A percentile compares a stretch with the other conserved stretches of the same genome.
Conservation (phyloP, 352 stramenopile species). For the Globisporangium paroecandrum region DNA sequence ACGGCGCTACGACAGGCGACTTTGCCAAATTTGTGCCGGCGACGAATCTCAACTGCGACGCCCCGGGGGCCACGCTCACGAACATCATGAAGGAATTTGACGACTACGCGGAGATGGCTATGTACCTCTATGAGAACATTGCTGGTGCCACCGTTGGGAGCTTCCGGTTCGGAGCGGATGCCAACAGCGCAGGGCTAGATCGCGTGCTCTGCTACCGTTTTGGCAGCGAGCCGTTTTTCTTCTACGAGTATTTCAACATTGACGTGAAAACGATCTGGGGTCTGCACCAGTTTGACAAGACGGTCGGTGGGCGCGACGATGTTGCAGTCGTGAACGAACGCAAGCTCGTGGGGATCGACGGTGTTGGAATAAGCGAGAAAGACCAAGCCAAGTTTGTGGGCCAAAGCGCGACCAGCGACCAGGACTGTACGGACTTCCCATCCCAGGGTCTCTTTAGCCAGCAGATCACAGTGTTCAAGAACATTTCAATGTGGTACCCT, state of each 20-base stretch:
- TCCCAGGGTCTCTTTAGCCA: conserved; percentile 32
- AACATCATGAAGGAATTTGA: conserved; percentile 72
- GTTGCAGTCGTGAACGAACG: conserved; percentile 58
- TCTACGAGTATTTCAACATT: conserved; percentile 47
- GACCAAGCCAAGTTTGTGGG: conserved; percentile 60
- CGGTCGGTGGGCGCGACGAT: conserved; percentile 22
- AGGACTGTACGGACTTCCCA: conserved; percentile 37
- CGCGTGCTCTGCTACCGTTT: conserved; percentile 66
- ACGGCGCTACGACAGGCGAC: conserved; percentile 52
- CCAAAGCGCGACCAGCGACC: conserved; percentile 8
- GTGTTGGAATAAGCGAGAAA: conserved; percentile 44
- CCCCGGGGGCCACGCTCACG: conserved; percentile 33
- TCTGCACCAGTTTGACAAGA: conserved; percentile 24
- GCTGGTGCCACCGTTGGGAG: conserved; percentile 34
- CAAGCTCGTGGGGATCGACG: conserved; percentile 51
- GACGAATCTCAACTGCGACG: conserved; percentile 28
- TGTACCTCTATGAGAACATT: conserved; percentile 67
- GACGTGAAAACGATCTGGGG: conserved; percentile 66
- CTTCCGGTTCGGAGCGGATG: conserved; percentile 41
- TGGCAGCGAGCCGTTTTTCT: conserved; percentile 46
- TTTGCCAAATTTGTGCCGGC: conserved; percentile 59
- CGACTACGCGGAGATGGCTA: conserved; percentile 53
- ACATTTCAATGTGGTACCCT: conserved; percentile 44
- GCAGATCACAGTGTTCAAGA: conserved; percentile 34
- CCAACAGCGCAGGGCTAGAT: conserved; percentile 28